Evolutionary conservation across 2,329 filamentous ascomycete genomes (phyloP), one percentile per base, ranked within the genome.

Genomic region (Alternaria tenuissima): DNA sequence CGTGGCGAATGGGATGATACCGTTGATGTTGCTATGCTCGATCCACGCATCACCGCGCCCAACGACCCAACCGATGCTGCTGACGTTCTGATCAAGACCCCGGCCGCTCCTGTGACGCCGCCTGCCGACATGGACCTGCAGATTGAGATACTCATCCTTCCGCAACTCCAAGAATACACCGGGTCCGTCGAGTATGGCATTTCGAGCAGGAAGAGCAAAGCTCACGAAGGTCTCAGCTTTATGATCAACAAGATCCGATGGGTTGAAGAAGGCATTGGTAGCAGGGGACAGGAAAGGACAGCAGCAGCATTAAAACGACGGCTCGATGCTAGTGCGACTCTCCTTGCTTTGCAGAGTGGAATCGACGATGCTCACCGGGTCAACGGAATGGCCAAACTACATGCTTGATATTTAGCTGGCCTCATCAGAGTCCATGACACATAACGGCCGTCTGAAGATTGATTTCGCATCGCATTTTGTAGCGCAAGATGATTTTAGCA

Each of bases 191-290:
- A 92, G 43, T 93, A 91, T 71, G 94, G 94, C 3, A 87, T 99
- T 57, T 89, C 88, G 67, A 96, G 92, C 66, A 88, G 93, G 28
- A 88, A 90, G 61, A 97, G 93, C 84, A 90, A 88, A 7, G 86
- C 85, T 24, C 93, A 97, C 73, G 93, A 96, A 68, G 94, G 94
- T 3, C 87, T 97, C 77, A 97, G 93, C 76, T 98, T 92, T 79
- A 93, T 91, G 85, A 87, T 99, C 48, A 84, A 89, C 62, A 88
- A 88, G 53, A 86, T 97, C 11, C 88, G 93, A 53, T 98, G 94
- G 89, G 91, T 97, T 0, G 89, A 92, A 64, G 93, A 95, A 12
- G 90, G 87, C 0, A 84, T 73, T 22, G 76, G 76, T 32, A 76
- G 71, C 47, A 74, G 76, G 26, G 77, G 77, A 22, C 76, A 79